These are phyloP conservation scores for Cyclotella choctawhatcheeana DNA, from an alignment of 108 stramenopile genomes.

Conservation along the genomic window DNA sequence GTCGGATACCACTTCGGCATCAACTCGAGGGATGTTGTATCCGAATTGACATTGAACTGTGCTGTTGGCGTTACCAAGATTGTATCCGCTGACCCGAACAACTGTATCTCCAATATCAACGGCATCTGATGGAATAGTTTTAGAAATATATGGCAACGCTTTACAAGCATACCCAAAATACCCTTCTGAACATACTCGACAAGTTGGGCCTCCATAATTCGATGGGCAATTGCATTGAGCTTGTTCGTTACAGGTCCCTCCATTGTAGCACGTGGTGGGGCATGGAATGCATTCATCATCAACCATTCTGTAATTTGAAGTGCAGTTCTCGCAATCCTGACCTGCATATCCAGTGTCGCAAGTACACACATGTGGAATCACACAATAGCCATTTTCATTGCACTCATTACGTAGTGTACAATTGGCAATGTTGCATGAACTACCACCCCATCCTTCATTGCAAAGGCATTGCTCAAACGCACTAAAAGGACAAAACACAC, in stretches of 20 bases:
- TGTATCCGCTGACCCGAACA: slow-evolving; percentile 15
- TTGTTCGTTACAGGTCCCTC: slow-evolving; percentile 10
- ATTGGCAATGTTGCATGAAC: slow-evolving; percentile 11
- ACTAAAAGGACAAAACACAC: not conserved
- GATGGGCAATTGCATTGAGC: slow-evolving; percentile 16
- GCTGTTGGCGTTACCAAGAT: slow-evolving; percentile 17
- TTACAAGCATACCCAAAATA: slow-evolving; percentile 19
- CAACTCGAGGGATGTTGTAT: too few relatives aligned
- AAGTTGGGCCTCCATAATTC: slow-evolving; percentile 13
- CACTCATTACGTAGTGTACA: slow-evolving; percentile 16
- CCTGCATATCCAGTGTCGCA: slow-evolving; percentile 14
- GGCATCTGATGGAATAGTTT: slow-evolving; percentile 22
- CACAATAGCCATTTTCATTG: too few relatives aligned
- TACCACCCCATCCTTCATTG: slow-evolving; percentile 7
- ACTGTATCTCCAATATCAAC: slow-evolving; percentile 23
- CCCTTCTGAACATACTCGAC: not conserved
- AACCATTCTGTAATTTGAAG: slow-evolving; percentile 2
- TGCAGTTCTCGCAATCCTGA: slow-evolving; percentile 10
- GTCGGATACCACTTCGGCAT: too few relatives aligned
- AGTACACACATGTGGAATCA: too few relatives aligned
- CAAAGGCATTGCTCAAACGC: slow-evolving; percentile 14
- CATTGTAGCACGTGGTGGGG: too few relatives aligned
- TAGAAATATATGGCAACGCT: slow-evolving; percentile 18
- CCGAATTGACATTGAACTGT: slow-evolving; percentile 21
- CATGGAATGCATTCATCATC: too few relatives aligned